These are phyloP conservation scores for Solanum microdontum DNA, from an alignment of 257 asterid genomes.

Conservation along the genomic window DNA sequence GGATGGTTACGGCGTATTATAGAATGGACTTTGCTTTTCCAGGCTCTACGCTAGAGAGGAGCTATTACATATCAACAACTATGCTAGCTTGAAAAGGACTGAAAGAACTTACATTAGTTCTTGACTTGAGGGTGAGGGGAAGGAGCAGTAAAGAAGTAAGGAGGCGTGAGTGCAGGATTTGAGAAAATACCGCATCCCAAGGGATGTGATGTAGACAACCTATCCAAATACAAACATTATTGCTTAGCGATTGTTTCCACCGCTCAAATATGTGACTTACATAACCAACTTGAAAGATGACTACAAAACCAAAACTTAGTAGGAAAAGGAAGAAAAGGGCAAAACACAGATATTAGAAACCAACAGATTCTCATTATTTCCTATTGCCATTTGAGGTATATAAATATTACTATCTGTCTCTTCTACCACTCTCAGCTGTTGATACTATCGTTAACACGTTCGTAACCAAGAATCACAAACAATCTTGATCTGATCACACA, in stretches of 20 bases:
- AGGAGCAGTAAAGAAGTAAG: too few relatives aligned
- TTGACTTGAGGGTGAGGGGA: too few relatives aligned
- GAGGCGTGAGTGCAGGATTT: neutral
- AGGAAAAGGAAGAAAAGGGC: neutral
- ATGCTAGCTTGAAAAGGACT: too few relatives aligned
- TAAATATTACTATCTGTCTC: neutral
- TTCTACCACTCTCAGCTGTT: neutral
- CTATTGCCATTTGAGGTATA: neutral
- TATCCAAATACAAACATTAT: neutral
- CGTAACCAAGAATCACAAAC: neutral
- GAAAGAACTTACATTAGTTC: too few relatives aligned
- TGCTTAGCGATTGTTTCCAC: neutral
- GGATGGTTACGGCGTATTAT: too few relatives aligned
- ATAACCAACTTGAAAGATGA: neutral
- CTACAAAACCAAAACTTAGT: neutral
- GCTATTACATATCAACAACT: too few relatives aligned
- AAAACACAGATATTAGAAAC: neutral
- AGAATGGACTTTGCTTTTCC: too few relatives aligned
- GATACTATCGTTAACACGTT: neutral
- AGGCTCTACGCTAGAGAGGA: too few relatives aligned
- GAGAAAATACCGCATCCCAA: neutral
- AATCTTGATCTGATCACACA: neutral
- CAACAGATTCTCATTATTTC: neutral
- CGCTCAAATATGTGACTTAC: neutral
- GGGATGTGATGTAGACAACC: neutral